Evolutionary conservation across 257 asterid species (phyloP).

Genomic region (Scutellaria minor): DNA sequence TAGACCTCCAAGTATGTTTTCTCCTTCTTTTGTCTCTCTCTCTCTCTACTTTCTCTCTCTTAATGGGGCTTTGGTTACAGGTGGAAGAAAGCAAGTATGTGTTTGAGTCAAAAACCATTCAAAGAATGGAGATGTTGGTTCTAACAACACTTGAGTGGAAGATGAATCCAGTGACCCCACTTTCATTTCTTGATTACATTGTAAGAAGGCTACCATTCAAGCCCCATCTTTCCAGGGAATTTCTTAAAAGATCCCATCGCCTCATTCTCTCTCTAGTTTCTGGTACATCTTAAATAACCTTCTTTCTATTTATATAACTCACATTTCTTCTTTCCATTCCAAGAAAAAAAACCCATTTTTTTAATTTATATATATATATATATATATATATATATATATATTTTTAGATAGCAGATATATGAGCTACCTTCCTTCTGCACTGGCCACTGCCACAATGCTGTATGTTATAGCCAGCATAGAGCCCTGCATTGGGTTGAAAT

Average conservation of each 20-base stretch:
- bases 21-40: slow-evolving; percentile 19
- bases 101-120: slow-evolving; percentile 65
- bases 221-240: slow-evolving; percentile 39
- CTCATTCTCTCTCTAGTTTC: slow-evolving; percentile 54
- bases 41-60: background rate
- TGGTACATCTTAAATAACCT: slow-evolving; percentile 34
- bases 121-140: slow-evolving; percentile 70
- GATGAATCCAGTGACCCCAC: slow-evolving; percentile 69
- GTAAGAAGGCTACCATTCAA: slow-evolving; percentile 52
- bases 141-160: slow-evolving; percentile 64
- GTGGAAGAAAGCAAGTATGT: slow-evolving; percentile 59
- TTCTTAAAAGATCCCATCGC: slow-evolving; percentile 53
- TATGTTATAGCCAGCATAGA: slow-evolving; percentile 54
- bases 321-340: background rate
- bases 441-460: slow-evolving; percentile 82
- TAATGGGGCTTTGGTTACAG: slow-evolving; percentile 32
- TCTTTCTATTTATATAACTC: background rate
- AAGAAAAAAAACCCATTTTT: background rate
- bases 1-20: slow-evolving; percentile 75
- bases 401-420: slow-evolving; percentile 67
- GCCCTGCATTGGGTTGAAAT: slow-evolving; percentile 59
- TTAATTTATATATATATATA: too few species aligned
- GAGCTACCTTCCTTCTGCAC: slow-evolving; percentile 66
- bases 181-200: slow-evolving; percentile 59
- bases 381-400: too few species aligned